These are phyloP conservation scores for Aureobasidium namibiae DNA, from an alignment of 2,329 filamentous ascomycete genomes.

Conservation along the genomic window DNA sequence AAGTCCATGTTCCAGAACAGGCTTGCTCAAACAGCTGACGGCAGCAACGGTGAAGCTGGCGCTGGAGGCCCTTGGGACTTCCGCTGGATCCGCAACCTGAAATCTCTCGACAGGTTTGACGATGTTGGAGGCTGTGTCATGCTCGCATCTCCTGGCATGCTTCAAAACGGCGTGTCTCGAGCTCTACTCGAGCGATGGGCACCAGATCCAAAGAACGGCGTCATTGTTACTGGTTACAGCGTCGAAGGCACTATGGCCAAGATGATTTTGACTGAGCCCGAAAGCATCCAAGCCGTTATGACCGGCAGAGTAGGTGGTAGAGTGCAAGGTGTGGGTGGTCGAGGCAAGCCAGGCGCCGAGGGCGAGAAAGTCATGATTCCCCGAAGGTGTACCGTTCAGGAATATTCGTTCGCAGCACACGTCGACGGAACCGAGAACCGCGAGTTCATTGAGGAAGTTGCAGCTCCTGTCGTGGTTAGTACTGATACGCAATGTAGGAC, in stretches of 20 bases:
- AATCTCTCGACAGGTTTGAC: slow-evolving; percentile 90
- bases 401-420: slow-evolving; percentile 92
- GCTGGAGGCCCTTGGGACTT: slow-evolving; percentile 73
- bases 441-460: slow-evolving; percentile 93
- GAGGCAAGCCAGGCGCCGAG: slow-evolving; percentile 57
- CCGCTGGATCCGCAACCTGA: slow-evolving; percentile 82
- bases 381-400: slow-evolving; percentile 82
- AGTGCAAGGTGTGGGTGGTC: slow-evolving; percentile 47
- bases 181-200: slow-evolving; percentile 93
- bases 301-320: slow-evolving; percentile 36
- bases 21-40: slow-evolving; percentile 75
- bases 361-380: slow-evolving; percentile 89
- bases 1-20: slow-evolving; percentile 88
- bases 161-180: slow-evolving; percentile 90
- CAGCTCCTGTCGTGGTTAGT: slow-evolving; percentile 84
- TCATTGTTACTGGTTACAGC: slow-evolving; percentile 96
- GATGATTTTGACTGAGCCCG: slow-evolving; percentile 87
- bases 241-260: slow-evolving; percentile 98
- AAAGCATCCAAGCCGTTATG: slow-evolving; percentile 92
- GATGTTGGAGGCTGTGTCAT: slow-evolving; percentile 94
- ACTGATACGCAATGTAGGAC: neutral
- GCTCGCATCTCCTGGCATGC: slow-evolving; percentile 95
- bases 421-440: slow-evolving; percentile 94
- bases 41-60: slow-evolving; percentile 57
- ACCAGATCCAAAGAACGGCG: slow-evolving; percentile 92